phyloP scores from a whole-genome alignment of 768 basidiomycete genomes.

The Hericium coralloides region DNA sequence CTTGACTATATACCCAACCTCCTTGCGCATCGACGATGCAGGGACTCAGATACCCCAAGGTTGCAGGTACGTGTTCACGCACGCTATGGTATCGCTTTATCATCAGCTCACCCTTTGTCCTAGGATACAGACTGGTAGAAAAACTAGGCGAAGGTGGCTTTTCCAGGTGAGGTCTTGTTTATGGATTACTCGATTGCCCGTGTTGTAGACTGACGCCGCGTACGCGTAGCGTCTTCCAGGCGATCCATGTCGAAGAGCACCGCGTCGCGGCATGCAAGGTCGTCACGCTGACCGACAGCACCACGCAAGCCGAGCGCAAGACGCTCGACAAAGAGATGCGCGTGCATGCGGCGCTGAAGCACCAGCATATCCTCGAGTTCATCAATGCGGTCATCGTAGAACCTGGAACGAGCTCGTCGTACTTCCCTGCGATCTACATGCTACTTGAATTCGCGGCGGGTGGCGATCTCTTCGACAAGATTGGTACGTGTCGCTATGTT shows the following conservation, averaged over 20 bases:
- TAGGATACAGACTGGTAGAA: constrained; percentile 64
- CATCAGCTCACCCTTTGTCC: background rate
- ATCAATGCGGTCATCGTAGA: constrained; percentile 73
- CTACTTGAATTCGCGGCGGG: constrained; percentile 87
- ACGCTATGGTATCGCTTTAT: background rate
- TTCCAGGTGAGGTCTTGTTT: constrained; percentile 44
- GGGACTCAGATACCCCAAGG: background rate
- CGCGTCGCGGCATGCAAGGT: constrained; percentile 85
- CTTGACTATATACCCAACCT: no score
- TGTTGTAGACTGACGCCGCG: background rate
- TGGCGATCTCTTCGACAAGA: constrained; percentile 97
- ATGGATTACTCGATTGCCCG: background rate
- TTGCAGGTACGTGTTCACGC: background rate
- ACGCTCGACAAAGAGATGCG: constrained; percentile 87
- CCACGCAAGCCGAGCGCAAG: constrained; percentile 65
- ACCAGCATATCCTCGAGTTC: constrained; percentile 77
- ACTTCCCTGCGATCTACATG: constrained; percentile 84
- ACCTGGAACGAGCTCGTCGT: constrained; percentile 38
- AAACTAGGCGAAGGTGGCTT: constrained; percentile 86
- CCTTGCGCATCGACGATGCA: no score
- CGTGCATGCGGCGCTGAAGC: constrained; percentile 74
- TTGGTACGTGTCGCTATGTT: constrained; percentile 48
- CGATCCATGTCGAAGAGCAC: constrained; percentile 57
- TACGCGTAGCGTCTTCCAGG: constrained; percentile 65
- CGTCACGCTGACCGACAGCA: constrained; percentile 51